Conservation (phyloP, 1,284 basidiomycete genomes). For the Ganoderma leucocontextum region DNA sequence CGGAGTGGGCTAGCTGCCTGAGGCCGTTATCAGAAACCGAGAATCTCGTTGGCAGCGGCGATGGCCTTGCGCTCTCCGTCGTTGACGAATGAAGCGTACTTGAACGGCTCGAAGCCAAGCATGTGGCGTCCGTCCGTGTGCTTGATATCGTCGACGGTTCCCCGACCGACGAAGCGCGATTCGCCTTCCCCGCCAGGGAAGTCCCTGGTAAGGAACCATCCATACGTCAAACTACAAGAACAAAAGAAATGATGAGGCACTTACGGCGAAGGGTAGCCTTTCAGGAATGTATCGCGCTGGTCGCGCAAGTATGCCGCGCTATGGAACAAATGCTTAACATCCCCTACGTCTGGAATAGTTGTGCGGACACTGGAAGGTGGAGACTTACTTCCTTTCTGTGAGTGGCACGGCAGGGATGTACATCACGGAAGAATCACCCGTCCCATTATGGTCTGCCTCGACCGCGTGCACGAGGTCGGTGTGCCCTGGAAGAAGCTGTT, state of each 20-base stretch:
- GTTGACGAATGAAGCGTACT: slow-evolving; percentile 26
- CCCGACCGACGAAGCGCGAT: slow-evolving; percentile 60
- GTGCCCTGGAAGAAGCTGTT: slow-evolving; percentile 52
- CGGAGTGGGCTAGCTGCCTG: background rate
- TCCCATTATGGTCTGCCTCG: slow-evolving; percentile 67
- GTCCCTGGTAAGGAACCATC: slow-evolving; percentile 51
- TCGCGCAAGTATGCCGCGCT: slow-evolving; percentile 69
- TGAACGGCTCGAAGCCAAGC: slow-evolving; percentile 48
- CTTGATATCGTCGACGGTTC: slow-evolving; percentile 51
- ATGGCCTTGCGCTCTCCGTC: slow-evolving; percentile 35
- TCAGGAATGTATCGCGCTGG: slow-evolving; percentile 64
- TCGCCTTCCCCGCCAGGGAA: slow-evolving; percentile 83
- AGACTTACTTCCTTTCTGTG: slow-evolving; percentile 65
- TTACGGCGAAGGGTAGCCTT: slow-evolving; percentile 67
- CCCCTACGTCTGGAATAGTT: background rate
- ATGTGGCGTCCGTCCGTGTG: slow-evolving; percentile 44
- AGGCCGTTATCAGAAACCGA: slow-evolving; percentile 25
- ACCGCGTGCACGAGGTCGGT: slow-evolving; percentile 79
- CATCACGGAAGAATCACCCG: slow-evolving; percentile 74
- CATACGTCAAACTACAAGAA: background rate
- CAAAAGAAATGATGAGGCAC: slow-evolving; percentile 35
- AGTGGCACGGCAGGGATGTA: slow-evolving; percentile 85
- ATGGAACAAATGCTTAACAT: slow-evolving; percentile 3
- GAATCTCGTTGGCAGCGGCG: slow-evolving; percentile 36
- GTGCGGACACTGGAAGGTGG: background rate